Evolutionary conservation across 225 moss, liverwort and hornwort genomes (phyloP).

Genomic region (Neckera pumila): DNA sequence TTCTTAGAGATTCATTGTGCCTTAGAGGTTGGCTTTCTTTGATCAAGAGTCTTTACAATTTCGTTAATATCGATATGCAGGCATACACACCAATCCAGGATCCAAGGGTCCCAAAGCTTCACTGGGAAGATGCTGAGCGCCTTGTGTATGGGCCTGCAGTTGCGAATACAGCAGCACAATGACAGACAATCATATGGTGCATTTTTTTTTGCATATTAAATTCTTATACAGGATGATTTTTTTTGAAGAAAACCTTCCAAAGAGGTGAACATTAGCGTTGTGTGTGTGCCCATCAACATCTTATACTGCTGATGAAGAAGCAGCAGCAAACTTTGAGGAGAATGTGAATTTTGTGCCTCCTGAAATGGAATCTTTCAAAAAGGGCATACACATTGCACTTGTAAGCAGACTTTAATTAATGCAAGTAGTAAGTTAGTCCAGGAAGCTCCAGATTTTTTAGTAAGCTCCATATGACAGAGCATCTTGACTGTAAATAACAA

Average conservation of each 20-base stretch:
- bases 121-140: slow-evolving; percentile 16
- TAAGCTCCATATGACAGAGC: not conserved
- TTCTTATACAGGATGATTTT: not conserved
- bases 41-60: not conserved
- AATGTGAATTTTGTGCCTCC: not conserved
- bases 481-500: not conserved
- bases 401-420: not conserved
- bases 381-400: not conserved
- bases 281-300: not conserved
- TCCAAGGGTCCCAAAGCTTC: slow-evolving; percentile 10
- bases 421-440: no score
- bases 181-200: not conserved
- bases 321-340: no score
- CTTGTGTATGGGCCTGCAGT: not conserved
- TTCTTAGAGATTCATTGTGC: not conserved
- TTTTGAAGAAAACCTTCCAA: not conserved
- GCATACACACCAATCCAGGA: slow-evolving; percentile 14
- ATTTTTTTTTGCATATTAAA: not conserved
- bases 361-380: not conserved
- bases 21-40: not conserved
- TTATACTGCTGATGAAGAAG: not conserved
- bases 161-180: not conserved
- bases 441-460: not conserved
- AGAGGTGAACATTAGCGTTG: not conserved
- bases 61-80: not conserved